These are phyloP conservation scores for Fragaria iinumae DNA, from an alignment of 306 rosid species.

Conservation along the genomic window DNA sequence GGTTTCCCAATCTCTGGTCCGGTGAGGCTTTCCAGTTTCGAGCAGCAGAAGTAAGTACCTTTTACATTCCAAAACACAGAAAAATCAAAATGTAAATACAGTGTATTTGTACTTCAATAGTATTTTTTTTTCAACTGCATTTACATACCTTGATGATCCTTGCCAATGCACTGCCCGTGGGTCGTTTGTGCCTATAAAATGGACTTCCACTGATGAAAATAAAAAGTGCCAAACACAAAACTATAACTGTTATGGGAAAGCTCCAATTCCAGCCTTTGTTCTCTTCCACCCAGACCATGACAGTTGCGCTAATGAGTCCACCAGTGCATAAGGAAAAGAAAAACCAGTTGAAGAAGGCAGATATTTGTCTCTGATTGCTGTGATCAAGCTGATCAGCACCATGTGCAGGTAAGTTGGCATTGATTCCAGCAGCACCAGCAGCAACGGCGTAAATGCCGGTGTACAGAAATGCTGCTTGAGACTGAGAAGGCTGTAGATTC, in stretches of 20 bases:
- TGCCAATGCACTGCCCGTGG: constrained; percentile 33
- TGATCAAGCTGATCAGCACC: constrained; percentile 46
- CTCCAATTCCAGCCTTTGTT: constrained; percentile 36
- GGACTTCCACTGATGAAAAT: constrained; percentile 27
- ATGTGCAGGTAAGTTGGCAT: constrained; percentile 37
- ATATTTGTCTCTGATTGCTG: constrained; percentile 27
- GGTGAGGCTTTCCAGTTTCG: constrained; percentile 15
- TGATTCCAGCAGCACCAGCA: constrained; percentile 33
- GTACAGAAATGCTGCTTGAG: constrained; percentile 27
- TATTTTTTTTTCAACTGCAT: background rate
- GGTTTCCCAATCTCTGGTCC: background rate
- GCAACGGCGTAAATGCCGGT: constrained; percentile 35
- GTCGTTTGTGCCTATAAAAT: constrained; percentile 29
- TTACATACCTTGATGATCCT: constrained; percentile 31
- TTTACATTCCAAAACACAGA: background rate
- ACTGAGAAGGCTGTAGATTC: constrained; percentile 8
- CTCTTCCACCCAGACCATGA: constrained; percentile 42
- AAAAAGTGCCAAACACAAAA: constrained; percentile 17
- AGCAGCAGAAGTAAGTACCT: constrained; percentile 32
- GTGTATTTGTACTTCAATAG: background rate
- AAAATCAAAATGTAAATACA: background rate
- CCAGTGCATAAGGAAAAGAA: constrained; percentile 32
- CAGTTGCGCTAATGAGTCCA: constrained; percentile 27
- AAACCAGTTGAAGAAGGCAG: constrained; percentile 47
- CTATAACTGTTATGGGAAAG: constrained; percentile 20